A percentile compares a stretch with the other conserved stretches of the same genome.
These are phyloP conservation scores for Silene conica DNA, from an alignment of 148 eudicot genomes.

Conservation along the genomic window DNA sequence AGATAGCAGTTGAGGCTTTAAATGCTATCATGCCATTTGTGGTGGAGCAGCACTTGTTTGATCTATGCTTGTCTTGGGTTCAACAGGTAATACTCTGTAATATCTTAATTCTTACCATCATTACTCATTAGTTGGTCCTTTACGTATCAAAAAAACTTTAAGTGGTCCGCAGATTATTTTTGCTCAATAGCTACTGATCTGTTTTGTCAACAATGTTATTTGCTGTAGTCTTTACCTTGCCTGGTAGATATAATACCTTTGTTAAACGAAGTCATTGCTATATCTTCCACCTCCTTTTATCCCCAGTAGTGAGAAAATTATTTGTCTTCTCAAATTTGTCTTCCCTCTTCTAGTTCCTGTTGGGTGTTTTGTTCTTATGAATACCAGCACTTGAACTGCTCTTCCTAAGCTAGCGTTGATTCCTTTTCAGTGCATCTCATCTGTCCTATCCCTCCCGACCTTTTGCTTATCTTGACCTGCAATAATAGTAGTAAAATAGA, in stretches of 20 bases:
- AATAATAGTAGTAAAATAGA: no score
- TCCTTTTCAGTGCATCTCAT: background rate
- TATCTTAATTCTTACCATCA: background rate
- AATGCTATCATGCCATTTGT: slow-evolving; percentile 73
- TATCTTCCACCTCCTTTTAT: background rate
- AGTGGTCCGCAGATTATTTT: background rate
- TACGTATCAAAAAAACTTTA: no score
- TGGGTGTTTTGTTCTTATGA: background rate
- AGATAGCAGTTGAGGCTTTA: slow-evolving; percentile 72
- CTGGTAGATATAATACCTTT: no score
- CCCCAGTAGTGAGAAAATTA: background rate
- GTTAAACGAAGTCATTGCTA: no score
- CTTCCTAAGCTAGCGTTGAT: background rate
- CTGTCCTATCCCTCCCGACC: no score
- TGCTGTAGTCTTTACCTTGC: no score
- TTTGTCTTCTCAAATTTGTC: background rate
- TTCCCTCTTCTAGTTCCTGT: background rate
- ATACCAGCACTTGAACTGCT: background rate
- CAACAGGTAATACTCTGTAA: slow-evolving; percentile 67
- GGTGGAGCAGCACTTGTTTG: slow-evolving; percentile 67
- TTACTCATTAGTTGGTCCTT: background rate
- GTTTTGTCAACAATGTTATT: background rate
- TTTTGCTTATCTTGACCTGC: no score
- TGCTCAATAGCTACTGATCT: background rate
- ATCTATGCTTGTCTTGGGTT: slow-evolving; percentile 75